Conservation (phyloP, 495 filamentous ascomycete genomes). For the Neurospora hispaniola region DNA sequence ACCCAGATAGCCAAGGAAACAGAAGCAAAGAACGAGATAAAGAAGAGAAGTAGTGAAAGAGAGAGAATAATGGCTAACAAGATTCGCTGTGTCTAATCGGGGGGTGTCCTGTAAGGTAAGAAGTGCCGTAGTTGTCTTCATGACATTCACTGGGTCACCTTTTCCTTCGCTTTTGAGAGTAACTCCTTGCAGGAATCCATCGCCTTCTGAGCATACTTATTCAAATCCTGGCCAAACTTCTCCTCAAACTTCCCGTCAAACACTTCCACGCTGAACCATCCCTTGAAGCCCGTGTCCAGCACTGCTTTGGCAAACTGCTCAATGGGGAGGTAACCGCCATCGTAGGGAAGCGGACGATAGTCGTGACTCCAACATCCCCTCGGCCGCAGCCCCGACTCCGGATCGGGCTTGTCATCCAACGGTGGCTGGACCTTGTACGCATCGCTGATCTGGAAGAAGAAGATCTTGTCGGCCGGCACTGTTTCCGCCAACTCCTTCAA, state of each 20-base stretch:
- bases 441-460: constrained; percentile 66
- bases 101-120: not conserved
- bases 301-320: constrained; percentile 55
- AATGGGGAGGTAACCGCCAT: constrained; percentile 64
- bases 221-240: constrained; percentile 42
- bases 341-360: constrained; percentile 58
- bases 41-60: not conserved
- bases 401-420: constrained; percentile 27
- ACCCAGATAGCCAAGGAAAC: not conserved
- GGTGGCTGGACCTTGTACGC: constrained; percentile 55
- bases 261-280: constrained; percentile 67
- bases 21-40: not conserved
- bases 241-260: constrained; percentile 58
- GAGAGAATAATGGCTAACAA: not conserved
- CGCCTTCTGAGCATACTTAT: constrained; percentile 46
- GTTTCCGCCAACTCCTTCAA: constrained; percentile 43
- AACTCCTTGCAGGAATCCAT: constrained; percentile 47
- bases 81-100: not conserved
- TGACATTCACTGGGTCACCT: not conserved
- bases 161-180: constrained; percentile 12
- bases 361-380: constrained; percentile 63
- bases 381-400: constrained; percentile 40
- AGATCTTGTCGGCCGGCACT: constrained; percentile 62
- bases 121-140: not conserved
- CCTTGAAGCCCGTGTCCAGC: constrained; percentile 56